Evolutionary conservation across 2,329 filamentous ascomycete genomes (phyloP).

Genomic region (Pseudogymnoascus sp.): DNA sequence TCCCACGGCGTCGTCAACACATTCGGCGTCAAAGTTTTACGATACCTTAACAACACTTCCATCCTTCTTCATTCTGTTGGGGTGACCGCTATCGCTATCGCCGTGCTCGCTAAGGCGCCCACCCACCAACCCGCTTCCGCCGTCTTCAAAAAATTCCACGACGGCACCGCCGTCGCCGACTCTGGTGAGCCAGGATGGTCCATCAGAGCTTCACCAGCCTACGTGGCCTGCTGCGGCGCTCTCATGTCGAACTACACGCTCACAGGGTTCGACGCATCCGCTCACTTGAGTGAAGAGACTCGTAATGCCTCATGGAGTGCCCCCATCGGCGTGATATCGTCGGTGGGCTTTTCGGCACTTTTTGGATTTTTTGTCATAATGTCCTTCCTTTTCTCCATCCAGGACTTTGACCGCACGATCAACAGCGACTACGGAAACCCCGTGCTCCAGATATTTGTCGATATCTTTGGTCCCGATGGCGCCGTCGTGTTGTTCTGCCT

Average conservation of each 20-base stretch:
- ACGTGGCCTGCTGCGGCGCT: slow-evolving; percentile 47
- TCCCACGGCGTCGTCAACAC: slow-evolving; percentile 50
- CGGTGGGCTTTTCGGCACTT: slow-evolving; percentile 46
- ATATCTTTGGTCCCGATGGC: slow-evolving; percentile 48
- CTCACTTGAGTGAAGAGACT: slow-evolving; percentile 52
- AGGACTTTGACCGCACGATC: slow-evolving; percentile 46
- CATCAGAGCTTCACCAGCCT: slow-evolving; percentile 44
- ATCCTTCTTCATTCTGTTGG: slow-evolving; percentile 49
- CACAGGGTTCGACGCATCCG: slow-evolving; percentile 48
- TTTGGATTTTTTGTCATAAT: slow-evolving; percentile 56
- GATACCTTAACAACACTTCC: slow-evolving; percentile 50
- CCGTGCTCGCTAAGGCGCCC: slow-evolving; percentile 50
- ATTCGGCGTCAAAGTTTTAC: slow-evolving; percentile 49
- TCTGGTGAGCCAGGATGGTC: slow-evolving; percentile 42
- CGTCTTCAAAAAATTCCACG: slow-evolving; percentile 47
- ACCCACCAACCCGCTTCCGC: slow-evolving; percentile 48
- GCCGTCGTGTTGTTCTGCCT: slow-evolving; percentile 48
- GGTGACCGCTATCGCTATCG: slow-evolving; percentile 45
- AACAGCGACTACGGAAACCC: slow-evolving; percentile 42
- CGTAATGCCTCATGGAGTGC: slow-evolving; percentile 49
- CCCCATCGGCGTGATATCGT: slow-evolving; percentile 50
- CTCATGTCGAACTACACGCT: slow-evolving; percentile 49
- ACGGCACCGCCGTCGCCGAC: slow-evolving; percentile 38
- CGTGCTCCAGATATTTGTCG: slow-evolving; percentile 51
- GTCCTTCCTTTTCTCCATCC: slow-evolving; percentile 50